phyloP scores from a whole-genome alignment of 805 yeast genomes.

The Candida adriatica region DNA sequence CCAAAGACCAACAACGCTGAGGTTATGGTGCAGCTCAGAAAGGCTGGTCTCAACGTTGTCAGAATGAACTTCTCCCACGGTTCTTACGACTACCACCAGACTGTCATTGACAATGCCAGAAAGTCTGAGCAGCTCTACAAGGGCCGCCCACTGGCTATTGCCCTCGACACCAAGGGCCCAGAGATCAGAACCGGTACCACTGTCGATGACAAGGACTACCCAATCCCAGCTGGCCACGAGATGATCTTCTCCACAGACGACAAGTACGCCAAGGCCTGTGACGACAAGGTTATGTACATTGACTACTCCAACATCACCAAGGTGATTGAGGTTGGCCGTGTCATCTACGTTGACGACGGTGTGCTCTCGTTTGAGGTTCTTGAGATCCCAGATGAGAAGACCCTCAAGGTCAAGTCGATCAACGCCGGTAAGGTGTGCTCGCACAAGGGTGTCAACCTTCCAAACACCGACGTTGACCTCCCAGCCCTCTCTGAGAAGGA shows the following conservation, averaged over 20 bases:
- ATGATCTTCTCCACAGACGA: constrained; percentile 93
- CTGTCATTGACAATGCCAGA: constrained; percentile 93
- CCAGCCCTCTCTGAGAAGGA: constrained; percentile 98
- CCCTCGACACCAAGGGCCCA: constrained; percentile 98
- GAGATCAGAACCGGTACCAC: constrained; percentile 99
- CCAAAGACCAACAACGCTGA: constrained; percentile 95
- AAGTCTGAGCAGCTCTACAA: constrained; percentile 84
- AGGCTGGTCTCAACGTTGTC: constrained; percentile 96
- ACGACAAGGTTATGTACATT: constrained; percentile 77
- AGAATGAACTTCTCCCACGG: constrained; percentile 99
- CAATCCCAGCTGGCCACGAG: constrained; percentile 80
- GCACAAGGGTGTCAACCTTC: constrained; percentile 98
- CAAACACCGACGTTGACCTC: constrained; percentile 97
- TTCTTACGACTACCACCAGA: constrained; percentile 94
- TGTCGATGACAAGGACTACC: constrained; percentile 66
- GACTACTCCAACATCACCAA: constrained; percentile 96
- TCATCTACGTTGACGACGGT: constrained; percentile 97
- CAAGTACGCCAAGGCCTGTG: constrained; percentile 60
- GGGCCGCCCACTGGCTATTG: constrained; percentile 97
- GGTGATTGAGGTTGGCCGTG: constrained; percentile 81
- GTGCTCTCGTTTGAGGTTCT: constrained; percentile 90
- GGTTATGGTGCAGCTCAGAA: constrained; percentile 76
- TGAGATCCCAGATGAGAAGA: constrained; percentile 71
- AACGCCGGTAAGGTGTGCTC: constrained; percentile 95
- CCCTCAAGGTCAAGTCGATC: constrained; percentile 80